A percentile compares a stretch with the other conserved stretches of the same genome.
These are phyloP conservation scores for Fusarium abutilonis DNA, from an alignment of 2,329 filamentous ascomycete species.

Conservation along the genomic window DNA sequence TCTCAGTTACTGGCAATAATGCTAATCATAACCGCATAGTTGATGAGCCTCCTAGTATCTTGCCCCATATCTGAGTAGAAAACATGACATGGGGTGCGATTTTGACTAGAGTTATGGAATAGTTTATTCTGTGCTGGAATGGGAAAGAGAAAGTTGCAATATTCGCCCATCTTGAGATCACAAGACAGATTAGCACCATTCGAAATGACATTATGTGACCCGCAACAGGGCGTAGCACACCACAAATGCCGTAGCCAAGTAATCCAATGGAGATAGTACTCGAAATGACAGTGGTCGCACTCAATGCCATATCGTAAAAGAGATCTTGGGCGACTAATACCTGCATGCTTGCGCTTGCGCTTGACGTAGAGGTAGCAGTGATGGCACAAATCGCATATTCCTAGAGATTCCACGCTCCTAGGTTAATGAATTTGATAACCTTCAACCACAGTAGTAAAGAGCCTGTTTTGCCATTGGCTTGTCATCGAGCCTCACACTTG, in stretches of 20 bases:
- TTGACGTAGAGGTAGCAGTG: conserved; percentile 64
- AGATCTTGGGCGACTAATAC: conserved; percentile 62
- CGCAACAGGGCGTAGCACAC: conserved; percentile 64
- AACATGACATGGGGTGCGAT: conserved; percentile 66
- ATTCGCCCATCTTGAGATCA: conserved; percentile 68
- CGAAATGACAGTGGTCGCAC: conserved; percentile 58
- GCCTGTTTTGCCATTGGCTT: conserved; percentile 52
- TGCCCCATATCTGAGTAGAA: conserved; percentile 64
- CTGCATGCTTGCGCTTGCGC: conserved; percentile 53
- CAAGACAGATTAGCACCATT: conserved; percentile 61
- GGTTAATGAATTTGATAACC: conserved; percentile 59
- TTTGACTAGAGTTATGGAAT: conserved; percentile 55
- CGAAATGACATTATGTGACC: conserved; percentile 66
- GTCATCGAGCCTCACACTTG: conserved; percentile 58
- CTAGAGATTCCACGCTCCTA: conserved; percentile 63
- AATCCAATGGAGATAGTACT: conserved; percentile 63
- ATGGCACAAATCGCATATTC: conserved; percentile 65
- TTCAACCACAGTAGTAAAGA: conserved; percentile 55
- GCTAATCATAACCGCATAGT: conserved; percentile 65
- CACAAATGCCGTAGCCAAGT: conserved; percentile 65
- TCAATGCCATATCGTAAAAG: conserved; percentile 61
- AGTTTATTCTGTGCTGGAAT: conserved; percentile 5
- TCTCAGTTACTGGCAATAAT: conserved; percentile 62
- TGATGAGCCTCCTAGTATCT: conserved; percentile 62
- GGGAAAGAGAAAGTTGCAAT: conserved; percentile 52